Evolutionary conservation across 805 yeast species (phyloP), one percentile per base, ranked within the genome.

Genomic region (Lipomyces japonicus): DNA sequence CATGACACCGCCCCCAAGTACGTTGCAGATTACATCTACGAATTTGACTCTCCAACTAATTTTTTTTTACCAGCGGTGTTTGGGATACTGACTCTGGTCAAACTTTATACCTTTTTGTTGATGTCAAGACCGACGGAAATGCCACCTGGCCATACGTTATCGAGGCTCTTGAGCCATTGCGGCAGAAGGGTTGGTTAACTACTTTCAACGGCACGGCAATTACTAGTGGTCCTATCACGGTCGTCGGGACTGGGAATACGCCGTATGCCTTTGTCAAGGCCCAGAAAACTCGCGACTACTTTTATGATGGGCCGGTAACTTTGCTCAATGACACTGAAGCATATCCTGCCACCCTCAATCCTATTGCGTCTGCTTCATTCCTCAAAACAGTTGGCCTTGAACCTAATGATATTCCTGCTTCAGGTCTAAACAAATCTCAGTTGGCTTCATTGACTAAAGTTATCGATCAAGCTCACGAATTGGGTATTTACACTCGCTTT

Each of bases 191-290:
- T 2, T 84, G 75, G 61, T 63, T 85, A 36, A 73, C 84, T 1
- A 69, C 72, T 46, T 79, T 68, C 59, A 74, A 80, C 57, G 55
- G 67, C 2, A 62, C 68, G 0, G 55, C 61, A 21, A 62, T 74
- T 48, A 63, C 65, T 2, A 65, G 70, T 42, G 82, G 82, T 1
- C 87, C 88, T 3, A 48, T 85, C 7, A 76, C 85, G 0, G 70
- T 84, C 3, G 74, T 84, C 4, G 73, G 82, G 26, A 84, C 89
- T 0, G 93, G 93, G 1, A 74, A 80, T 58, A 71, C 77, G 25
- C 88, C 89, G 1, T 59, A 66, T 35, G 75, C 69, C 16, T 50
- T 60, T 21, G 69, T 75, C 32, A 26, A 54, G 9, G 47, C 46
- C 18, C 61, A 58, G 31, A 31, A 54, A 9, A 41, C 61, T 30